These are phyloP conservation scores for Porcisia hertigi DNA, from an alignment of 208 protist genomes.

Conservation along the genomic window DNA sequence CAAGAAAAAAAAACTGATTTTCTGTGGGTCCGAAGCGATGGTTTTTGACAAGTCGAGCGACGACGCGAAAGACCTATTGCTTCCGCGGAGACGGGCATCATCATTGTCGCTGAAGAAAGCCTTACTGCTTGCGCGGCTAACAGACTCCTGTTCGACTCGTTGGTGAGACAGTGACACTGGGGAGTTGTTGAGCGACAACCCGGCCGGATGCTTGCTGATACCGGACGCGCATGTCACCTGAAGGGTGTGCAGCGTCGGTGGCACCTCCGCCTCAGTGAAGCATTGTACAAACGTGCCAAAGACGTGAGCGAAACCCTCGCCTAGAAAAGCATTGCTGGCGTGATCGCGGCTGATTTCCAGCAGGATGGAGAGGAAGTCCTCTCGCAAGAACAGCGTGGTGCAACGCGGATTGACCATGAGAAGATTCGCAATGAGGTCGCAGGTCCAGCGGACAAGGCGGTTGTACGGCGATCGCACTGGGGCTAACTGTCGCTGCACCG, in stretches of 20 bases:
- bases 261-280: conserved; percentile 15
- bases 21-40: conserved; percentile 13
- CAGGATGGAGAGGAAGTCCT: conserved; percentile 47
- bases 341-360: conserved; percentile 43
- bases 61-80: not conserved
- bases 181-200: not conserved
- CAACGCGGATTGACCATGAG: conserved; percentile 24
- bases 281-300: conserved; percentile 30
- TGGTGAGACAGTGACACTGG: not conserved
- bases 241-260: not conserved
- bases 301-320: conserved; percentile 26
- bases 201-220: not conserved
- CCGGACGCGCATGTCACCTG: not conserved
- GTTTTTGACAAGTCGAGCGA: not conserved
- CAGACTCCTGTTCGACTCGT: not conserved
- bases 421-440: conserved; percentile 50
- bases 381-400: conserved; percentile 40
- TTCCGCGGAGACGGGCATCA: too few relatives aligned
- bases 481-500: conserved; percentile 18
- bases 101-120: not conserved
- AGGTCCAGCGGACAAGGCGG: conserved; percentile 44
- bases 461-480: conserved; percentile 21
- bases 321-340: conserved; percentile 17
- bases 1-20: conserved; percentile 46
- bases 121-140: not conserved